phyloP scores from a whole-genome alignment of 2,329 filamentous ascomycete species.

The Lachnellula subtilissima region DNA sequence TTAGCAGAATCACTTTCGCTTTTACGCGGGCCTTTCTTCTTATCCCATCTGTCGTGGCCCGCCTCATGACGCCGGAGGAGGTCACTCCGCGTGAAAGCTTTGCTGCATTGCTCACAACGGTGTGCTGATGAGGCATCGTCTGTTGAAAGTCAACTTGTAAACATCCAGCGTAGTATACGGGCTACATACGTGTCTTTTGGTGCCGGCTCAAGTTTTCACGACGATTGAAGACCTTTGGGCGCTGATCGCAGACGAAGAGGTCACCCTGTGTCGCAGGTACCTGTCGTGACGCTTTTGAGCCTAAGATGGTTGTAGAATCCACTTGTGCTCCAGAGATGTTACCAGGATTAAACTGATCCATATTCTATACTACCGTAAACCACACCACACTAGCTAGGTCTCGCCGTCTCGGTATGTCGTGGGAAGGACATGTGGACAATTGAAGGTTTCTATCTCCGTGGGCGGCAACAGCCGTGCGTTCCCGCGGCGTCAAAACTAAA shows the following conservation, averaged over 20 bases:
- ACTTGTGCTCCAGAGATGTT: background rate
- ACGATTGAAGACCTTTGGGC: constrained; percentile 20
- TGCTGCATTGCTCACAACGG: constrained; percentile 22
- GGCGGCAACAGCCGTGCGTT: background rate
- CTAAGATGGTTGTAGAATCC: background rate
- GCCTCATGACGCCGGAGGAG: constrained; percentile 22
- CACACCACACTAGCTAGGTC: too few species aligned
- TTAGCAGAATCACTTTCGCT: constrained; percentile 6
- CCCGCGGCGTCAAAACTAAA: background rate
- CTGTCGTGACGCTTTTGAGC: background rate
- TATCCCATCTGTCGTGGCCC: constrained; percentile 23
- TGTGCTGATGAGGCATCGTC: constrained; percentile 17
- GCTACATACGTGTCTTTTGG: constrained; percentile 20
- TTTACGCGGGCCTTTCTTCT: constrained; percentile 3
- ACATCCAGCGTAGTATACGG: background rate
- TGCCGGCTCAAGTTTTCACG: constrained; percentile 25
- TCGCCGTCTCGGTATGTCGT: too few species aligned
- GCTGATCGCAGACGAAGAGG: constrained; percentile 16
- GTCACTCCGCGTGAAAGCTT: constrained; percentile 25
- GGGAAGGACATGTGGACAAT: background rate
- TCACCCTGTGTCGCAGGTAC: background rate
- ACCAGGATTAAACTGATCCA: background rate
- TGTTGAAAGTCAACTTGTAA: constrained; percentile 3
- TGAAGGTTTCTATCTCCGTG: background rate
- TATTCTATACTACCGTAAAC: background rate